These are phyloP conservation scores for Stephanodiscus minutulus DNA, from an alignment of 108 stramenopile species.

Conservation along the genomic window DNA sequence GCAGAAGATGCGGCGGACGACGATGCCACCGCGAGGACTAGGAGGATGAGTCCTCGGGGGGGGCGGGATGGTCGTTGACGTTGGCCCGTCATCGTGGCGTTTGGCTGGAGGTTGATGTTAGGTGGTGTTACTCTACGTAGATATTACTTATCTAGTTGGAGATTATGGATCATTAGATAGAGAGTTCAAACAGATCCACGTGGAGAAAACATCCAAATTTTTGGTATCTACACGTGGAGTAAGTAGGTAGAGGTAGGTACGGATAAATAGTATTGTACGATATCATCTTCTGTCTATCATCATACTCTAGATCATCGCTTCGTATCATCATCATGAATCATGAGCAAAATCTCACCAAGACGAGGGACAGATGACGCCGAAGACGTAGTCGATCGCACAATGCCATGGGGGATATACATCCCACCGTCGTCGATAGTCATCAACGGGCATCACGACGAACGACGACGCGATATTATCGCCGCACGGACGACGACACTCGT, in stretches of 20 bases:
- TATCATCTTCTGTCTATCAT: too few relatives aligned
- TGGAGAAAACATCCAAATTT: too few relatives aligned
- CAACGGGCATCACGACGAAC: too few relatives aligned
- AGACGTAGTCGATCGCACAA: background rate
- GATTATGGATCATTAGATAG: background rate
- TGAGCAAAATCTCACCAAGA: background rate
- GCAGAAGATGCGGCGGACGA: background rate
- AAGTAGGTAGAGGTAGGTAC: too few relatives aligned
- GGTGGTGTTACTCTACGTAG: background rate
- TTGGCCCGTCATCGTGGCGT: background rate
- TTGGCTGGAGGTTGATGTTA: background rate
- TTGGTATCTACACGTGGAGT: too few relatives aligned
- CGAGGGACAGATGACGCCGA: background rate
- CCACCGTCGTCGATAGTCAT: conserved; percentile 16
- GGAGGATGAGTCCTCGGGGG: conserved; percentile 2
- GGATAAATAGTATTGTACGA: too few relatives aligned
- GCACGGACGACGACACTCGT: too few relatives aligned
- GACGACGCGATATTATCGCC: too few relatives aligned
- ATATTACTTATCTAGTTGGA: background rate
- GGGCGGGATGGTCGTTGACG: background rate
- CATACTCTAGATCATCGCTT: too few relatives aligned
- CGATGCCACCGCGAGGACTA: background rate
- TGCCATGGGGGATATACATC: conserved; percentile 35
- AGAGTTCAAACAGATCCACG: background rate
- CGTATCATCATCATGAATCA: background rate